Conservation (phyloP, 23 red algal species). For the Gracilaria vermiculophylla region DNA sequence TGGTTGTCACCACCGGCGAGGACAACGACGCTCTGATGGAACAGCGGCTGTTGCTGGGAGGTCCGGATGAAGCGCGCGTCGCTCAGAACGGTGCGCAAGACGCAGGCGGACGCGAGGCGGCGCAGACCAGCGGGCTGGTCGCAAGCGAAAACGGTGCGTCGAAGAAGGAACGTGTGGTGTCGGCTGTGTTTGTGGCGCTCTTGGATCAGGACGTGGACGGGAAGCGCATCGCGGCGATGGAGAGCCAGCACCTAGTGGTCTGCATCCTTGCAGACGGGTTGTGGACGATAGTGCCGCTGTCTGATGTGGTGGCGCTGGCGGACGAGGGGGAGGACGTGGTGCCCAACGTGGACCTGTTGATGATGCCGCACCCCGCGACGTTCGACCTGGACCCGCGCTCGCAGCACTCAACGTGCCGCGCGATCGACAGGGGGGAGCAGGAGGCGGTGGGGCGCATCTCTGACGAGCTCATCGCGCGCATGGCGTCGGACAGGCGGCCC, state of each 20-base stretch:
- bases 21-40: neutral
- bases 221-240: neutral
- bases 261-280: slow-evolving; percentile 52
- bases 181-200: slow-evolving; percentile 35
- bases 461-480: slow-evolving; percentile 41
- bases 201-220: slow-evolving; percentile 24
- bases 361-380: slow-evolving; percentile 56
- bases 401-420: slow-evolving; percentile 24
- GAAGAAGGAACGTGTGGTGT: neutral
- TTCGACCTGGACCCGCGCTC: slow-evolving; percentile 35
- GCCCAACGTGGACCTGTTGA: slow-evolving; percentile 42
- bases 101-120: neutral
- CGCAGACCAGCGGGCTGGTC: neutral
- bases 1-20: neutral
- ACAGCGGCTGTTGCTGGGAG: neutral
- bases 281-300: slow-evolving; percentile 50
- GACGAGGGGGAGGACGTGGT: slow-evolving; percentile 17
- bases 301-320: slow-evolving; percentile 35
- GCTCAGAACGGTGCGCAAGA: too few species aligned
- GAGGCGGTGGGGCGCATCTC: slow-evolving; percentile 17
- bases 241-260: slow-evolving; percentile 18
- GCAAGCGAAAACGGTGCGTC: neutral
- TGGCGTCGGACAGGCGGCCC: slow-evolving; percentile 9
- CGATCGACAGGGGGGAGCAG: slow-evolving; percentile 31
- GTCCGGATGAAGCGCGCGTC: neutral